Evolutionary conservation across 1,284 basidiomycete species (phyloP), one percentile per base, ranked within the genome.

Genomic region (Cutaneotrichosporon sp.): DNA sequence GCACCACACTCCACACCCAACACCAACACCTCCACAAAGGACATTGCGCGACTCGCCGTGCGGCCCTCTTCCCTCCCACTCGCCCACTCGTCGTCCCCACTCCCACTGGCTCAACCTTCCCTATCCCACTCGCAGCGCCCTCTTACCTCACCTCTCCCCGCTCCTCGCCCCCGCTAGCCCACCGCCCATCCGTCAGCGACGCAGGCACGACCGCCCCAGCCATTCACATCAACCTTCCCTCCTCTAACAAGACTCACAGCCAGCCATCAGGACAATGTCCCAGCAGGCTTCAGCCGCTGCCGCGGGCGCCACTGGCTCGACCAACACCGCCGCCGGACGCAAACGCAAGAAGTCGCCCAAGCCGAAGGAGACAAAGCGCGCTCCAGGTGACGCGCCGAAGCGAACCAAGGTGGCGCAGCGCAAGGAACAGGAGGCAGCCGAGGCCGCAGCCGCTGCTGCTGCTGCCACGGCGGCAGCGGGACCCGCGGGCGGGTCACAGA

Each of bases 271-370:
- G 45, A 47, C 45, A 47, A 50, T 50, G 47, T 50, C 47, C 25
- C 47, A 50, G 47, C 47, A 50, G 25, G 13, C 25, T 50, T 20
- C 27, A 36, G 9, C 50, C 31, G 24, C n/a, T n/a, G n/a, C 29
- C 29, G 29, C 27, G 16, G 29, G 20, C 14, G 18, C 25, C 46
- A 27, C 46, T 16, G 10, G 8, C n/a, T n/a, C 38, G n/a, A 42
- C 16, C 18, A n/a, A 16, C 18, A n/a, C 2, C 3, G 38, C 38
- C 5, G 4, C 38, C 18, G 38, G 38, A 42, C 51, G 51, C 5
- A 53, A 53, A 14, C 51, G 51, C 34, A 53, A 53, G 16, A 51
- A 51, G 50, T 51, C 50, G 16, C 51, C 51, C 11, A 53, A 53
- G 31, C 29, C 51, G 9, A 36, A 53, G 42, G 51, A 53, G 9